These are phyloP conservation scores for Auriculariales sp. DNA, from an alignment of 768 basidiomycete genomes.

Conservation along the genomic window DNA sequence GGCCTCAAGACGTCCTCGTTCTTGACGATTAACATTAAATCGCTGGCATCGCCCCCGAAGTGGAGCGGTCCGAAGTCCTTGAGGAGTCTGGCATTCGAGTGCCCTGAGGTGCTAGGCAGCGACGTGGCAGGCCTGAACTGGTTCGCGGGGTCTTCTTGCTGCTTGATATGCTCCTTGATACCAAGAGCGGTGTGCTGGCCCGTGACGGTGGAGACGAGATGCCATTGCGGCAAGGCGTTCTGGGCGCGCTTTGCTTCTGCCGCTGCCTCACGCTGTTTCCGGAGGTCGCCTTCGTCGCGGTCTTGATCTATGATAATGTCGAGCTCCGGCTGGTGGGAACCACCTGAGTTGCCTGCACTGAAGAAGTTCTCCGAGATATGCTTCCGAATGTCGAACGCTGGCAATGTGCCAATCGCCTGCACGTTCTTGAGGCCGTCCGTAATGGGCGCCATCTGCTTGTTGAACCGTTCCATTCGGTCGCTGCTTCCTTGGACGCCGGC, in stretches of 20 bases:
- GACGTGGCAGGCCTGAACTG: constrained; percentile 6
- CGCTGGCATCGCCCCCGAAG: neutral
- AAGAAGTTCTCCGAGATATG: constrained; percentile 64
- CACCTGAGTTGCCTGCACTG: constrained; percentile 15
- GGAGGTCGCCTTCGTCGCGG: constrained; percentile 66
- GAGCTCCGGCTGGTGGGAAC: constrained; percentile 53
- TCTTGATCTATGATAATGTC: constrained; percentile 81
- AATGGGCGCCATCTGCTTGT: constrained; percentile 77
- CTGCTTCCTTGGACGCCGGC: constrained; percentile 74
- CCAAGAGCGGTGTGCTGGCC: constrained; percentile 84
- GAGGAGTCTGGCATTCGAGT: constrained; percentile 14
- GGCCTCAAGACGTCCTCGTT: constrained; percentile 23
- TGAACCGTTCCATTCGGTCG: constrained; percentile 93
- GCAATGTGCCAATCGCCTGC: constrained; percentile 74
- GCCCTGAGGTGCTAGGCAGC: no score
- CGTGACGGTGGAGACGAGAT: constrained; percentile 88
- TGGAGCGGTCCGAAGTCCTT: constrained; percentile 4
- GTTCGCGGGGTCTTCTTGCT: neutral
- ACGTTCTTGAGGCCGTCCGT: constrained; percentile 79
- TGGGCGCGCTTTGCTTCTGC: constrained; percentile 77
- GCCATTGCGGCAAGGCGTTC: constrained; percentile 88
- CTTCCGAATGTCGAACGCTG: constrained; percentile 65
- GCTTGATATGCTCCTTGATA: constrained; percentile 27
- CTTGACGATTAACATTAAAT: constrained; percentile 9
- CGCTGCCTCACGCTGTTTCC: constrained; percentile 60